Conservation (phyloP, 257 asterid species). For the Thymus quinquecostatus region DNA sequence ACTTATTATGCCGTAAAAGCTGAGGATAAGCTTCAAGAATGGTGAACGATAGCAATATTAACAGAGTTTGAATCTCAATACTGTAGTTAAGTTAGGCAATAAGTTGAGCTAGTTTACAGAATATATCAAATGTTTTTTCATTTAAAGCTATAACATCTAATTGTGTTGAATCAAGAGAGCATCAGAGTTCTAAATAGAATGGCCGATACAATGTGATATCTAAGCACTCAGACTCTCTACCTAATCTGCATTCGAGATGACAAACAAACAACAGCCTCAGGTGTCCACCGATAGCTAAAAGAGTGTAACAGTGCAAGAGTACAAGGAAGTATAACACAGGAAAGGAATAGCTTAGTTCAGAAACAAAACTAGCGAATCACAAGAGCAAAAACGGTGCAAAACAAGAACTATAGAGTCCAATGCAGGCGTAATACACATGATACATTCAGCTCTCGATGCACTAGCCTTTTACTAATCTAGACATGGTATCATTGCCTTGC, state of each 20-base stretch:
- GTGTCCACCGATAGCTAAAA: background rate
- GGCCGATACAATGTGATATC: background rate
- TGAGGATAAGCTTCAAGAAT: conserved; percentile 15
- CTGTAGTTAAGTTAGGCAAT: background rate
- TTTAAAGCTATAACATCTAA: background rate
- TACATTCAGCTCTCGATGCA: background rate
- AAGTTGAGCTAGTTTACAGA: background rate
- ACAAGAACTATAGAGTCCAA: background rate
- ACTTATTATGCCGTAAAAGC: conserved; percentile 12
- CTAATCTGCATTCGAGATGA: background rate
- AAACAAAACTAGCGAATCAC: background rate
- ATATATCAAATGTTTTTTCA: background rate
- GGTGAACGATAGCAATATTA: conserved; percentile 13
- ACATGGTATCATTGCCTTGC: background rate
- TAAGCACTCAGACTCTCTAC: background rate
- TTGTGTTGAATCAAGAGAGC: background rate
- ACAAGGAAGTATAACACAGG: no score
- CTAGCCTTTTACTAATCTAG: background rate
- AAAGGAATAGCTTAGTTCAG: no score
- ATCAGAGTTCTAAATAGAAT: background rate
- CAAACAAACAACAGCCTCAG: background rate
- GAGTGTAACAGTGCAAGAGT: background rate
- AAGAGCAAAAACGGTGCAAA: background rate
- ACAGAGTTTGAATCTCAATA: conserved; percentile 16
- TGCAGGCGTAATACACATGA: conserved; percentile 6